Base-by-base conservation (phyloP, 1,139 yeast species). In the Yamadazyma pseudoaaseri region DNA sequence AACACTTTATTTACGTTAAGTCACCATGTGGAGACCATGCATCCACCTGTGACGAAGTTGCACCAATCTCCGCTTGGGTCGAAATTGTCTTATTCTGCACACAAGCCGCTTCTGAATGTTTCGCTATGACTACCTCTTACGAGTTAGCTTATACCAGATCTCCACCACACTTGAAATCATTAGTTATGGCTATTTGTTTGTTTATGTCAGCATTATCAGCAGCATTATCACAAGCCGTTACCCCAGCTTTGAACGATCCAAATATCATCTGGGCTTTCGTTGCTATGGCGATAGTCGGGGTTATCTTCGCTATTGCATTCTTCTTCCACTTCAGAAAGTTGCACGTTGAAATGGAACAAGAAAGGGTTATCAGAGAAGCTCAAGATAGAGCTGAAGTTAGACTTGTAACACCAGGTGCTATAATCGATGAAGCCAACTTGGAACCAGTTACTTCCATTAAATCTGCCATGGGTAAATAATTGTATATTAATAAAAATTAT, bases 91-190 rank as follows among this genome's bases (percentile, higher is more conserved):
- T 75, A 40, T 81, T 73, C 50, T 65, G 74, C 27, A 55, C 79
- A 32, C 74, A 77, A 35, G 86, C 86, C 23, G 64, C 74, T 16
- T 77, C 84, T 39, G 89, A 81, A 58, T 79, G 85, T 62, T 80
- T 81, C 48, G 81, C 85, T 20, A 76, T 64, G 40, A 75, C 79
- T 33, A 79, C 87, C 12, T 84, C 79, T 36, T 78, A 80, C 49
- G 87, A 81, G 56, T 66, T 80, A 47, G 87, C 89, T 6, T 82
- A 80, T 54, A 72, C 85, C 2, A 70, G 82, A 53, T 73, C 87
- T 18, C 86, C 89, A 31, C 76, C 72, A 9, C 65, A 70, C 31
- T 76, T 81, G 83, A 79, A 79, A 54, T 79, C 85, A 34, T 67
- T 81, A 43, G 83, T 81, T 32, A 73, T 79, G 76, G 79, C 87